These are phyloP conservation scores for Periconia sp. DNA, from an alignment of 2,329 filamentous ascomycete species.

Conservation along the genomic window DNA sequence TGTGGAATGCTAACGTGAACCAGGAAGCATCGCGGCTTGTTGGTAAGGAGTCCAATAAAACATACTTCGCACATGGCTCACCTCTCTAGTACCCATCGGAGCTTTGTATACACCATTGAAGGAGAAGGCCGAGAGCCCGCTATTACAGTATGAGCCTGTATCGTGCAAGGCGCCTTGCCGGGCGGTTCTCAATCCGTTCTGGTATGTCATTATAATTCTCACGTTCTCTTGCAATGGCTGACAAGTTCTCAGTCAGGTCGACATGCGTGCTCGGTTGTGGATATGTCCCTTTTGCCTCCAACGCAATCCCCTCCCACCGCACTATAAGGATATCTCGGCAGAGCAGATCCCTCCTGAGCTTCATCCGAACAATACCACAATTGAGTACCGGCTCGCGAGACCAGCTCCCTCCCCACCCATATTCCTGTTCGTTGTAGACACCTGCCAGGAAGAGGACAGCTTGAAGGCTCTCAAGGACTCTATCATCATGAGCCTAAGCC, in stretches of 20 bases:
- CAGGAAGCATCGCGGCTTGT: constrained; percentile 94
- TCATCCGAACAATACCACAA: constrained; percentile 83
- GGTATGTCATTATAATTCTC: constrained; percentile 61
- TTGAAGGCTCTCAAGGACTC: constrained; percentile 84
- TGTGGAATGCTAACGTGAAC: constrained; percentile 32
- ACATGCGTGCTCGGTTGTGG: constrained; percentile 83
- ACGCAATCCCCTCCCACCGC: constrained; percentile 79
- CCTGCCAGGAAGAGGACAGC: constrained; percentile 87
- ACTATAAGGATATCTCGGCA: constrained; percentile 89
- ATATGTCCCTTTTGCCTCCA: constrained; percentile 89
- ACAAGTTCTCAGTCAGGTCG: constrained; percentile 69
- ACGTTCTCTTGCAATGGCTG: constrained; percentile 16
- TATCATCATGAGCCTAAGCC: constrained; percentile 81
- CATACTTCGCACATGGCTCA: not conserved
- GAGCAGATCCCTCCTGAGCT: constrained; percentile 84
- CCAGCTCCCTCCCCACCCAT: constrained; percentile 87
- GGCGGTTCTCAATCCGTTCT: constrained; percentile 95
- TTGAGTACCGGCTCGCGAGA: constrained; percentile 81
- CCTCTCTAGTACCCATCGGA: constrained; percentile 78
- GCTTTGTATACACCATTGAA: constrained; percentile 95
- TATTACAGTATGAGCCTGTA: constrained; percentile 94
- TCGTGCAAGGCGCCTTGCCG: constrained; percentile 96
- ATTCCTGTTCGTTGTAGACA: constrained; percentile 86
- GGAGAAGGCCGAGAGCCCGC: constrained; percentile 86
- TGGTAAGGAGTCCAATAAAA: constrained; percentile 29